Evolutionary conservation across 2,329 filamentous ascomycete genomes (phyloP), one percentile per base, ranked within the genome.

Genomic region (Massarina eburnea): DNA sequence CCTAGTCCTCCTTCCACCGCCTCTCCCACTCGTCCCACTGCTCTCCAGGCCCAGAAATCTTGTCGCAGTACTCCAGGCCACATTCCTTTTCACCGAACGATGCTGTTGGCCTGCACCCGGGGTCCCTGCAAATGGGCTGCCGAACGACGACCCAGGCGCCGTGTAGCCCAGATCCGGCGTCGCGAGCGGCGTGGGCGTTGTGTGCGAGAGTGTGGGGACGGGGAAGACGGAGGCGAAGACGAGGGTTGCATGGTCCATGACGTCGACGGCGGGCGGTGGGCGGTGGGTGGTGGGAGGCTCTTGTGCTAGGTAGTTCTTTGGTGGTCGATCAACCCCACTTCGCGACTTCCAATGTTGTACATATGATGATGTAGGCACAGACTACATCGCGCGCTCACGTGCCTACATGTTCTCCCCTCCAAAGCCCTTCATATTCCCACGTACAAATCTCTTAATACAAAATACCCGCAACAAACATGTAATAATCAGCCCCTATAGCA

Each of bases 41-140:
- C 57, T 64, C 27, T 61, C 63, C 18, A 71, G 46, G 45, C 64
- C 67, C 9, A 77, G 51, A 43, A 71, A 74, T 29, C 73, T 59
- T 2, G 74, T 77, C n/a, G 71, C 73, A 18, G 64, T 69, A 48
- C 71, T 76, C 75, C 75, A 77, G n/a, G 72, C 71, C 37, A 66
- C 56, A 36, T 66, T n/a, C n/a, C n/a, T n/a, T n/a, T 71, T 42
- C 69, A 64, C 48, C 62, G 65, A 17, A 71, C 60, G 14, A 55
- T 62, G 57, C 32, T 70, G 67, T 36, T 70, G 66, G 8, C 51
- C 54, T 68, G 40, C 69, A 62, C 46, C 70, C 39, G 51, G 49
- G 50, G 58, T 55, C 12, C 46, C 46, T 10, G 46, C 52, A 46
- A 59, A 60, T 2, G 59, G 64, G 42, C 72, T 70, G 32, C 72